Evolutionary conservation across 75 land plant species (phyloP), one percentile per base, ranked within the genome.

Genomic region (Picea glauca): DNA sequence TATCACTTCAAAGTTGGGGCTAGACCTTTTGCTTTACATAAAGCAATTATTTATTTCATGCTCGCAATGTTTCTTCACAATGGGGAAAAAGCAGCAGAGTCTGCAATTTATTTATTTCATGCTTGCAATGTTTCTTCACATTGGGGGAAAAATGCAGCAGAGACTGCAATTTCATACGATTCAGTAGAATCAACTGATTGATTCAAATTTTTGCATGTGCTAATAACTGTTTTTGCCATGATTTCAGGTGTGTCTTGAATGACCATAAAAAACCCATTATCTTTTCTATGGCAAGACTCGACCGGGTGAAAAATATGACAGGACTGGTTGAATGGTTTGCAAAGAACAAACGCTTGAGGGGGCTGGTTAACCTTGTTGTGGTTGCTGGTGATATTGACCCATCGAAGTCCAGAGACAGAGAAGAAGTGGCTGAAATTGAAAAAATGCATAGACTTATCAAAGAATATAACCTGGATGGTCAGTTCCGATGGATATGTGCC

Each of bases 251-350:
- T 9, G 26, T 13, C 6, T 21, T 91, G 70, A 84, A 63, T 30
- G 87, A 91, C 75, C 79, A 63, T 17, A 80, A 68, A n/a, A 91
- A 91, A 76, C 93, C 93, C 11, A 90, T 91, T 18, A 85, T 91
- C 61, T 91, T 91, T 75, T 87, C 92, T 12, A 91, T 91, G 93
- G 93, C 93, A 21, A 86, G 93, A 26, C 85, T 91, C 13, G 93
- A 91, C 81, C 76, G 87, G 12, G 89, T 91, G 76, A 91, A 91
- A 74, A 91, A 91, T 79, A 81, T 91, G 50, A 85, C 87, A 7
- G 93, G 93, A 17, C 83, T 91, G 8, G 92, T 91, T 57, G 92
- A 91, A 56, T 81, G 72, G 84, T 91, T 80, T 83, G 93, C 76
- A 21, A 85, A 90, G 85, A 87, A 82, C 77, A 6, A 60, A 11